phyloP scores from a whole-genome alignment of 2,329 filamentous ascomycete species.

The Aureobasidium sp. region DNA sequence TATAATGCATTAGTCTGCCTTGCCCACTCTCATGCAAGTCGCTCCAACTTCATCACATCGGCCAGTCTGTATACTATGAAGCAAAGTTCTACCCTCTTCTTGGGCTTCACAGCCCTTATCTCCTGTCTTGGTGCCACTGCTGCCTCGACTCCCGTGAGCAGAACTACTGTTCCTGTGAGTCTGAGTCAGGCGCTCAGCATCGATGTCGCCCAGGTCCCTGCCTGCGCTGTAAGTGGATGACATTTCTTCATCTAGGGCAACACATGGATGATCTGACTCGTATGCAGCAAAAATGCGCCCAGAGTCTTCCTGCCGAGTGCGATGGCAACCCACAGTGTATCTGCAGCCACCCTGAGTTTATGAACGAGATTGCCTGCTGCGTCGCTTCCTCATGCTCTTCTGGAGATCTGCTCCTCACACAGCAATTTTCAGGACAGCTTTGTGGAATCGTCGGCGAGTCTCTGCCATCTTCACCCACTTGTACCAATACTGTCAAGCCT shows the following conservation, averaged over 20 bases:
- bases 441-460: conserved; percentile 2
- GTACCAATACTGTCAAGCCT: background rate
- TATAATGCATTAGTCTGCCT: background rate
- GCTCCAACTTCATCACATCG: background rate
- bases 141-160: background rate
- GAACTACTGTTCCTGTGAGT: conserved; percentile 6
- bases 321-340: background rate
- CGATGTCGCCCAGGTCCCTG: conserved; percentile 1
- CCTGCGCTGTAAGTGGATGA: background rate
- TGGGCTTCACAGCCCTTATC: background rate
- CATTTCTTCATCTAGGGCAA: background rate
- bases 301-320: background rate
- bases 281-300: background rate
- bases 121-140: background rate
- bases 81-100: background rate
- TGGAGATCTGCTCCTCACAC: background rate
- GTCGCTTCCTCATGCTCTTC: background rate
- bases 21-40: background rate
- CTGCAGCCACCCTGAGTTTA: background rate
- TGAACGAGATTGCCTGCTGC: conserved; percentile 9
- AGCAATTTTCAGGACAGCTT: conserved; percentile 6
- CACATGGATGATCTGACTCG: background rate
- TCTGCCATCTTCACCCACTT: background rate
- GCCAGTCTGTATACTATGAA: background rate
- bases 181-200: background rate